A percentile compares a stretch with the other conserved stretches of the same genome.
Conservation (phyloP, 257 asterid species). For the Petrea volubilis region DNA sequence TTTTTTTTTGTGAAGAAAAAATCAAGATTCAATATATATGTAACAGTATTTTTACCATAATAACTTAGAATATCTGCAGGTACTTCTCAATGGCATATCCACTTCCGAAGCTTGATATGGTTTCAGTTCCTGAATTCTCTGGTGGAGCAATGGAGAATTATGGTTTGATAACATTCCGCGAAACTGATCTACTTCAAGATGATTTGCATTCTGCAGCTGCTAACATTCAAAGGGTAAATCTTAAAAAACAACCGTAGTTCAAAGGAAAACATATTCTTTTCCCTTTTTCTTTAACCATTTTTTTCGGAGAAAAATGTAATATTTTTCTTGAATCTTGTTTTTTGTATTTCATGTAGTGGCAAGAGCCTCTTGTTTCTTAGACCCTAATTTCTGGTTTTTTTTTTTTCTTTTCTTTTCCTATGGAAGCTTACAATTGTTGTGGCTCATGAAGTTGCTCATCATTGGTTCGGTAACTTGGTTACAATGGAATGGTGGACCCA, state of each 20-base stretch:
- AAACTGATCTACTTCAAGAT: slow-evolving; percentile 37
- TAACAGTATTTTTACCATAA: no score
- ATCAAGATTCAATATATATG: neutral
- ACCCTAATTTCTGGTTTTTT: neutral
- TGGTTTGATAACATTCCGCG: slow-evolving; percentile 41
- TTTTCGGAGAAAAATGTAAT: neutral
- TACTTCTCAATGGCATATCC: slow-evolving; percentile 44
- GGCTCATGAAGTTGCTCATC: slow-evolving; percentile 56
- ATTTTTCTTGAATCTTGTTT: neutral
- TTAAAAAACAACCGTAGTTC: no score
- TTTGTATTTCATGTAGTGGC: neutral
- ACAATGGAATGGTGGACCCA: slow-evolving; percentile 61
- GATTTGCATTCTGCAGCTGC: slow-evolving; percentile 40
- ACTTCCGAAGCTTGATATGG: slow-evolving; percentile 50
- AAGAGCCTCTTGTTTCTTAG: neutral
- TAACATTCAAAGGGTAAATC: slow-evolving; percentile 38
- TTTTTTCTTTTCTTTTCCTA: no score
- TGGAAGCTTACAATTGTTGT: slow-evolving; percentile 42
- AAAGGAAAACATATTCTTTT: no score
- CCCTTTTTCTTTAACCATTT: no score
- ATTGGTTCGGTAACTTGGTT: slow-evolving; percentile 56
- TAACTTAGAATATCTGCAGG: slow-evolving; percentile 3
- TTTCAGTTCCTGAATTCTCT: slow-evolving; percentile 48
- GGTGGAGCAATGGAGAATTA: slow-evolving; percentile 53
- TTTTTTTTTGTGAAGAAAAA: neutral